A percentile compares a stretch with the other conserved stretches of the same genome.
These are phyloP conservation scores for Colletotrichum salicis DNA, from an alignment of 2,329 filamentous ascomycete genomes.

Conservation along the genomic window DNA sequence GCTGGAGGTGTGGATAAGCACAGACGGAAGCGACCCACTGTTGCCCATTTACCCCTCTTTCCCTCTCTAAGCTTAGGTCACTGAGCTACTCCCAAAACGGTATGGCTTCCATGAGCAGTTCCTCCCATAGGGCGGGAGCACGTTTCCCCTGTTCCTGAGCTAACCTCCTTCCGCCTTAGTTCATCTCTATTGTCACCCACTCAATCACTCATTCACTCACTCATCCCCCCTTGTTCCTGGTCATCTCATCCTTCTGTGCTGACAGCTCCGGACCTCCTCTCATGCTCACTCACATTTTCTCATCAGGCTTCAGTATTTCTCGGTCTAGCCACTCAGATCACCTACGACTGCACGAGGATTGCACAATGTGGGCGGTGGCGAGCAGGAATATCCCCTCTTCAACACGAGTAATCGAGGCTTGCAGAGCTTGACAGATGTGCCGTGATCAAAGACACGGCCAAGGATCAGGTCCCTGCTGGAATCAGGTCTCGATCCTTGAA, in stretches of 20 bases:
- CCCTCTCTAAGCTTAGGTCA: conserved; percentile 4
- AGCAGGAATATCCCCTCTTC: background rate
- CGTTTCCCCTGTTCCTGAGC: conserved; percentile 16
- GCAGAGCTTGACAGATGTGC: background rate
- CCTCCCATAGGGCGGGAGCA: conserved; percentile 16
- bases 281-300: background rate
- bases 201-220: background rate
- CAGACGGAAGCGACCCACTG: conserved; percentile 17
- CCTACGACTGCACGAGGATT: background rate
- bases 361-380: background rate
- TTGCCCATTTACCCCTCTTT: conserved; percentile 28
- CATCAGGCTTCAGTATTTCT: background rate
- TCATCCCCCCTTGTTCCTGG: conserved; percentile 26
- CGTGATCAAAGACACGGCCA: background rate
- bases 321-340: background rate
- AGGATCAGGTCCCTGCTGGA: background rate
- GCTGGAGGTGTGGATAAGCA: background rate
- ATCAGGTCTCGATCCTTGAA: background rate
- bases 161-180: conserved; percentile 10
- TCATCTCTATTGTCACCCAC: conserved; percentile 12
- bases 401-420: background rate
- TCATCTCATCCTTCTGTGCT: conserved; percentile 20
- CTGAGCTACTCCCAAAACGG: background rate
- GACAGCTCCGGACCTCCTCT: conserved; percentile 7
- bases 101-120: background rate